Evolutionary conservation across 1,139 yeast genomes (phyloP), one percentile per base, ranked within the genome.

Genomic region (Suhomyces kunorum): DNA sequence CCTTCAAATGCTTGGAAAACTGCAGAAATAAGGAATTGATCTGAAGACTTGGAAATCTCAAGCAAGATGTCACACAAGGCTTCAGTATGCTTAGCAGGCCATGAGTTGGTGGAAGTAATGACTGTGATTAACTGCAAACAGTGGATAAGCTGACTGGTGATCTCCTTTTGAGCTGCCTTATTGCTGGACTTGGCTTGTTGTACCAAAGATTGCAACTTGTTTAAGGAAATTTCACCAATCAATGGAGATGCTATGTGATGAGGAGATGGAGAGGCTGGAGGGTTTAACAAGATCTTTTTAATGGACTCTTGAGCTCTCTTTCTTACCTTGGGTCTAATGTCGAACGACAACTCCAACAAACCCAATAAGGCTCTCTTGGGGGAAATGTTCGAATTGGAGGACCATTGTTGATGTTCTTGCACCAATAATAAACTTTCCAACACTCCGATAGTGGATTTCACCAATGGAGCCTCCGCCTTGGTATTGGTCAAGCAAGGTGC

Each of bases 251-350:
- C 95, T 31, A 87, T 83, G 59, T 90, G 97, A 33, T 78, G 82
- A 6, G 83, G 75, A 12, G 81, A 71, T 8, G 96, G 94, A n/a
- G 90, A 84, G 0, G 88, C 78, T 9, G 96, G 96, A 12, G 94
- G 90, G 49, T 75, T 74, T 5, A 66, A 48, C 48, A 92, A 68
- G 23, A 92, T 69, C 5, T 69, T 74, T 34, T 74, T 65, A 15
- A 92, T 74, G 2, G 97, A 87, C 44, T 92, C 98, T 53, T 84
- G 87, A 2, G 98, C 96, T 69, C 97, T 81, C 77, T 87, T 88
- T 63, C 99, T 81, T 9, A 94, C 95, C 57, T 94, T 94, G 24
- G 99, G 98, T 59, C 98, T 78, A 32, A 87, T 83, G 61, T 94
- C 98, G 39, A 87, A 66, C 0, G 92, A 78, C 48, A 89, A 73